Evolutionary conservation across 768 basidiomycete species (phyloP), one percentile per base, ranked within the genome.

Genomic region (Fistulinella prunicolor): DNA sequence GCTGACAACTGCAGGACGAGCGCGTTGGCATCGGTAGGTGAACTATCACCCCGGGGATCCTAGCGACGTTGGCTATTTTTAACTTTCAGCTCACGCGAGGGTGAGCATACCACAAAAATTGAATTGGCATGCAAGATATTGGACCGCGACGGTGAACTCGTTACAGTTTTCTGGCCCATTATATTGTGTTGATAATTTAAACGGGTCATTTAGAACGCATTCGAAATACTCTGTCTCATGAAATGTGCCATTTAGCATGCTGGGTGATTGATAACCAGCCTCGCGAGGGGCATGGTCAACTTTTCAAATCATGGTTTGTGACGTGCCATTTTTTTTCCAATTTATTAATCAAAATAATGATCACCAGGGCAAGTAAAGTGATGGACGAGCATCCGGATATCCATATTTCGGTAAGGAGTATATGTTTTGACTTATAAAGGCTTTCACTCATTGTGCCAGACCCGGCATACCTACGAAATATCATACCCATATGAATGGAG

Each of bases 211-310:
- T 49, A 93, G 91, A 89, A 45, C 80, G 89, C 32, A 85, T 94
- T 41, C 74, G 85, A 29, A 84, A 86, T 58, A 94, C 91, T 1
- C 69, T 94, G 12, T 82, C 88, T 24, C 92, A 94, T 57, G 92
- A 94, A 64, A 92, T 94, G 90, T 94, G 91, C 58, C 92, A 94
- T 69, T 66, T 94, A 28, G 92, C 92, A 3, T 80, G 80, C 47
- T 94, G 91, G 91, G 70, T 89, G 20, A 88, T 94, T 46, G 80
- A 86, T 61, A 70, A 76, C 16, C 74, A 81, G 9, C 77, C 83
- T 4, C 80, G 80, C 49, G 88, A 89, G 62, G 78, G 76, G 7
- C 90, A 94, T 55, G 90, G 90, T 7, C 73, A 67, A 36, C 67
- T 81, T 13, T 93, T 85, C 70, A 87, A 86, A 59, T 64, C 63